These are phyloP conservation scores for Microcyclosporella mali DNA, from an alignment of 2,329 filamentous ascomycete species.

Conservation along the genomic window DNA sequence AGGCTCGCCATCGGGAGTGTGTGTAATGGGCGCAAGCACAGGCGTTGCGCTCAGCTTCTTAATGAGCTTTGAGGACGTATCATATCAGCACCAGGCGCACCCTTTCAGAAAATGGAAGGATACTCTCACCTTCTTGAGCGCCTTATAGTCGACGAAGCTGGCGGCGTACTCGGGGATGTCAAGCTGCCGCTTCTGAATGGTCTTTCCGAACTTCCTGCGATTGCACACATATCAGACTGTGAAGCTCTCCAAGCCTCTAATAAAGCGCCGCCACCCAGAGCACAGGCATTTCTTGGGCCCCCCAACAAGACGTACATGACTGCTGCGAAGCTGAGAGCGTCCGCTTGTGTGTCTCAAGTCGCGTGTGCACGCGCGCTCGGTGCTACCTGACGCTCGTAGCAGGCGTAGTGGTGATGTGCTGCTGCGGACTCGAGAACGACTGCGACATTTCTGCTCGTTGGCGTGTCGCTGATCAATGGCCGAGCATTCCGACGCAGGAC, in stretches of 20 bases:
- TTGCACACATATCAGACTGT: conserved; percentile 8
- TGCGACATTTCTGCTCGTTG: conserved; percentile 5
- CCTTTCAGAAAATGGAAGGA: too few species aligned
- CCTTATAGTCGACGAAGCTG: conserved; percentile 99
- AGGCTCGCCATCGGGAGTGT: conserved; percentile 47
- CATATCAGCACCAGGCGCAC: conserved; percentile 2
- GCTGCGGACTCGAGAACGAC: conserved; percentile 1
- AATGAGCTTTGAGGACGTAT: conserved; percentile 64
- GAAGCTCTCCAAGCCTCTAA: background rate
- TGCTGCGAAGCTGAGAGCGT: background rate
- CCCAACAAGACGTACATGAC: conserved; percentile 6
- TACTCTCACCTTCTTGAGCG: conserved; percentile 81
- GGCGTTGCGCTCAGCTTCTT: conserved; percentile 95
- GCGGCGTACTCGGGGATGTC: conserved; percentile 99
- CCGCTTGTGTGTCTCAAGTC: conserved; percentile 2
- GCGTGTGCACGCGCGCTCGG: background rate
- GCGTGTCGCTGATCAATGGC: background rate
- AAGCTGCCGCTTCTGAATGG: conserved; percentile 97
- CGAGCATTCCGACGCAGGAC: background rate
- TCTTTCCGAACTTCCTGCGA: conserved; percentile 96
- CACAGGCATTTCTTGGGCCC: background rate
- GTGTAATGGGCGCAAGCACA: conserved; percentile 62
- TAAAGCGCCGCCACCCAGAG: background rate
- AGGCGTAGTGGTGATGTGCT: background rate
- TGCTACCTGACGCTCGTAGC: conserved; percentile 5